Evolutionary conservation across 768 basidiomycete species (phyloP).

Genomic region (Myochromella boudieri): DNA sequence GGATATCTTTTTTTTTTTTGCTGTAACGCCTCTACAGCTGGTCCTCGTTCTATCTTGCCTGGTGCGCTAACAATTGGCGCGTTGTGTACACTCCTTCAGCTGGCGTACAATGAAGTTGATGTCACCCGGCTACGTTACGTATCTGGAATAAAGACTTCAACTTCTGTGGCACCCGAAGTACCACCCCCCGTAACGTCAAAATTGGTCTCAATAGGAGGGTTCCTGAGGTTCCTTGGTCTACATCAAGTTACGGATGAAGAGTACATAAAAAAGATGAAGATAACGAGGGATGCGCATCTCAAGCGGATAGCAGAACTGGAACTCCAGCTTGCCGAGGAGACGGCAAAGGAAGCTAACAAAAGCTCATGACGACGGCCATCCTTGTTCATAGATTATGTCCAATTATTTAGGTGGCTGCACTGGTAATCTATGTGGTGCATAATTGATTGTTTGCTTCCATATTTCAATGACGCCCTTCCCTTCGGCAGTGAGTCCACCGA

Average conservation of each 20-base stretch:
- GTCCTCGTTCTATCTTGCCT: constrained; percentile 52
- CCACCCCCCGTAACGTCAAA: neutral
- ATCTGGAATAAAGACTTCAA: constrained; percentile 31
- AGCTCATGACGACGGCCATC: constrained; percentile 5
- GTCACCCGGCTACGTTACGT: constrained; percentile 61
- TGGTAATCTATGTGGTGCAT: constrained; percentile 2
- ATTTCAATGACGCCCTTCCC: constrained; percentile 67
- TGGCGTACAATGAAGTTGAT: constrained; percentile 66
- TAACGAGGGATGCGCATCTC: constrained; percentile 53
- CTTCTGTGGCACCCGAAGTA: constrained; percentile 12
- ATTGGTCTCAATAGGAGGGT: constrained; percentile 26
- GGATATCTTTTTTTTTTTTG: constrained; percentile 1
- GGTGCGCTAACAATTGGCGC: constrained; percentile 61
- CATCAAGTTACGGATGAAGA: constrained; percentile 68
- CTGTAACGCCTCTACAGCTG: constrained; percentile 57
- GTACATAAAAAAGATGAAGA: constrained; percentile 60
- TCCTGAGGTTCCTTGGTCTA: constrained; percentile 50
- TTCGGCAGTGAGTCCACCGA: constrained; percentile 62
- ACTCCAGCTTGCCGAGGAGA: constrained; percentile 34
- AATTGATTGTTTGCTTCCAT: constrained; percentile 40
- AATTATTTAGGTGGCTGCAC: neutral
- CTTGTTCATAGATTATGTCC: neutral
- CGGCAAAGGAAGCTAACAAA: constrained; percentile 18
- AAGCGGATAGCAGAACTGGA: constrained; percentile 62
- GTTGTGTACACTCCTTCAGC: constrained; percentile 63